Percentiles rank a stretch among this genome's conserved stretches.
phyloP scores from a whole-genome alignment of 1,284 basidiomycete species.

The Cutaneotrichosporon mucoides region DNA sequence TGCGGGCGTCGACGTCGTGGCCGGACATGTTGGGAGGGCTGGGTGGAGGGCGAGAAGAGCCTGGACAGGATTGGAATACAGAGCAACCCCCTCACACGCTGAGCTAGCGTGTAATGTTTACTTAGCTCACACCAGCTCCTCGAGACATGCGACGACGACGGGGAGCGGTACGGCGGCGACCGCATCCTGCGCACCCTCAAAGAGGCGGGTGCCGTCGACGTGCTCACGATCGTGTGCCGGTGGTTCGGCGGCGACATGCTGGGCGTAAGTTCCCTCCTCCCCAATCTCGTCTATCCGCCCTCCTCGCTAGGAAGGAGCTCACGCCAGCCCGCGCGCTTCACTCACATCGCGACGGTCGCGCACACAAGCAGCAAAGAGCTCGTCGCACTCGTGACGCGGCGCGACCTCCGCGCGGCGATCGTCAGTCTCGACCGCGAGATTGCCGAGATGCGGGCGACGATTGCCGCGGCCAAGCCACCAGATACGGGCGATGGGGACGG shows the following conservation, averaged over 20 bases:
- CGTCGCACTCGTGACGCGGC: slow-evolving; percentile 24
- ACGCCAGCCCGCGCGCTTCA: slow-evolving; percentile 43
- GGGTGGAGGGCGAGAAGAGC: too few species aligned
- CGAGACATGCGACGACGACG: slow-evolving; percentile 43
- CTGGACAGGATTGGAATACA: too few species aligned
- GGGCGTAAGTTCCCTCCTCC: background rate
- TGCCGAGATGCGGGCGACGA: slow-evolving; percentile 22
- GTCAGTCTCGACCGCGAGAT: slow-evolving; percentile 40
- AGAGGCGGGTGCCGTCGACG: slow-evolving; percentile 40
- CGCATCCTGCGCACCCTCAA: slow-evolving; percentile 33
- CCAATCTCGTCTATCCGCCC: too few species aligned
- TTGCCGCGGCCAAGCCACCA: slow-evolving; percentile 8
- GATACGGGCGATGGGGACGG: background rate
- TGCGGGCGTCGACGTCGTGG: background rate
- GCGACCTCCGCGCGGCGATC: slow-evolving; percentile 33
- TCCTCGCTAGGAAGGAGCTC: background rate
- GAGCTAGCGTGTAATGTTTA: too few species aligned
- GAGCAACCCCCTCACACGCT: too few species aligned
- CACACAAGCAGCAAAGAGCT: slow-evolving; percentile 34
- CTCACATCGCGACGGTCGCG: slow-evolving; percentile 41
- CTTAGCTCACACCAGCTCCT: slow-evolving; percentile 25
- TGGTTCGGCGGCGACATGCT: slow-evolving; percentile 19
- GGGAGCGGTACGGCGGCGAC: slow-evolving; percentile 45
- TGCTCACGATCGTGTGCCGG: slow-evolving; percentile 40
- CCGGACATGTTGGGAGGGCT: too few species aligned